Evolutionary conservation across 2,329 filamentous ascomycete species (phyloP), one percentile per base, ranked within the genome.

Genomic region (Chaetomiaceae sp.): DNA sequence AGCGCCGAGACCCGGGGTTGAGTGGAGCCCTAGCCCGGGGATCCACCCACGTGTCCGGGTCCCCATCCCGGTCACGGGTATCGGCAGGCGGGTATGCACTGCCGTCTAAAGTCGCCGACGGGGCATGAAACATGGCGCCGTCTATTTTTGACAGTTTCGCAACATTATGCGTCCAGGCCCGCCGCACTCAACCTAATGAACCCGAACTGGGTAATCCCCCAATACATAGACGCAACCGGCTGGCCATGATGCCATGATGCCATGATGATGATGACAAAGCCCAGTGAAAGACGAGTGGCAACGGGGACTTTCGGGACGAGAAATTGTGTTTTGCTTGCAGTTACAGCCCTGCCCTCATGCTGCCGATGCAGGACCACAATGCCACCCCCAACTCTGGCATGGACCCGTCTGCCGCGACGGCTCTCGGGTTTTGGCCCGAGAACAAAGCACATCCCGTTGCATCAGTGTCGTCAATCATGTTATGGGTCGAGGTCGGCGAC

Each of bases 21-120:
- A 50, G 46, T 43, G 50, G 50, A 53, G 38, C 32, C 37, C 37
- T 30, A 14, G 10, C 4, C 14, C 47, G 29, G 52, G 42, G 36
- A 38, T 27, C 36, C 25, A 16, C 25, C n/a, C n/a, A 30, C 8
- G 13, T 36, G 4, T 5, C 16, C 43, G 21, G 36, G 43, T 27
- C 18, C 18, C 43, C 10, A 42, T 30, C 44, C 42, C 52, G 41
- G 47, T 43, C 30, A 34, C 51, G 44, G 47, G 11, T 41, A 7
- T 37, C 47, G 41, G 33, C 40, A 51, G 14, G 33, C 37, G 38
- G 47, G 20, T 10, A 32, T 5, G 13, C 9, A 34, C 46, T 2
- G 23, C 21, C 29, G n/a, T 6, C 27, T 25, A 3, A 10, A 18
- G 36, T 33, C 36, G 36, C 9, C 42, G 42, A 47, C 36, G 8